These are phyloP conservation scores for Calonectria pseudoturangicola DNA, from an alignment of 2,329 filamentous ascomycete genomes.

Conservation along the genomic window DNA sequence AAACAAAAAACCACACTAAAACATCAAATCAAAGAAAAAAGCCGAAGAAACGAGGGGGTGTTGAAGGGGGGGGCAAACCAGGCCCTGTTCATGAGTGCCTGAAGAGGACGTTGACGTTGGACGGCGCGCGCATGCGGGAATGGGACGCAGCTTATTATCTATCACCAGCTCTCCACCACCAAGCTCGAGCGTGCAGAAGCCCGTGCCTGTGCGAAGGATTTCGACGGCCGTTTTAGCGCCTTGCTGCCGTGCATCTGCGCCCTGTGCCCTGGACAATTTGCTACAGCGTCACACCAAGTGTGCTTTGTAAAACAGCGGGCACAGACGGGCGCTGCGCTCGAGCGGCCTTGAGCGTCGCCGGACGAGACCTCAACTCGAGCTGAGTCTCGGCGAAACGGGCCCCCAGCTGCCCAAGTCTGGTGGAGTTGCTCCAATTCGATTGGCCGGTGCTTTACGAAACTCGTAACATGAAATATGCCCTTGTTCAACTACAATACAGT, in stretches of 20 bases:
- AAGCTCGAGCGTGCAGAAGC: not conserved
- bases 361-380: not conserved
- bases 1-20: not conserved
- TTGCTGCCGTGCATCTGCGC: conserved; percentile 10
- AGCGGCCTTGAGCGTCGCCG: not conserved
- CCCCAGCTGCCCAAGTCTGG: not conserved
- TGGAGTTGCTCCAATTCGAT: not conserved
- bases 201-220: not conserved
- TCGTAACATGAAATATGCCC: no score
- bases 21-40: not conserved
- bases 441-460: no score
- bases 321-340: not conserved
- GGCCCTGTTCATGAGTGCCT: conserved; percentile 18
- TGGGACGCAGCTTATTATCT: conserved; percentile 2
- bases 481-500: no score
- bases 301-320: not conserved
- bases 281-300: conserved; percentile 10
- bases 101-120: not conserved
- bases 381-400: not conserved
- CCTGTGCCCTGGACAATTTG: conserved; percentile 11
- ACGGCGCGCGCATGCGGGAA: not conserved
- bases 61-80: conserved; percentile 3
- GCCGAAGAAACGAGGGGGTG: not conserved
- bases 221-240: conserved; percentile 17
- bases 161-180: not conserved